Evolutionary conservation across 2,329 filamentous ascomycete species (phyloP).

Genomic region (Tolypocladium amazonense): DNA sequence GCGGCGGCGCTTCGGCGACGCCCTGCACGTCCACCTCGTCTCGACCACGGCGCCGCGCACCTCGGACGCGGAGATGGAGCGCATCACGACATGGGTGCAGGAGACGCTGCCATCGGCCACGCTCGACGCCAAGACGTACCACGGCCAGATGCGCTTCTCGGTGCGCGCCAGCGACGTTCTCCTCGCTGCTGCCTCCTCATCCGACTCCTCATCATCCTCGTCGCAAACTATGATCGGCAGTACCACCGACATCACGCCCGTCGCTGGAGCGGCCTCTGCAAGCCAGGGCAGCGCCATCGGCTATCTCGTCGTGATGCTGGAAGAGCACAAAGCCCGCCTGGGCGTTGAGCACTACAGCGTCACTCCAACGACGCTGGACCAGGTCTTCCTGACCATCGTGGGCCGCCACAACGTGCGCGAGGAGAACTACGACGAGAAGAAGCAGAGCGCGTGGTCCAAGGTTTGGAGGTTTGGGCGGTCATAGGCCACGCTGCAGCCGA

Average conservation of each 20-base stretch:
- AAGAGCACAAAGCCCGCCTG: conserved; percentile 56
- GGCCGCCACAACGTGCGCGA: conserved; percentile 69
- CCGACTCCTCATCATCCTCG: neutral
- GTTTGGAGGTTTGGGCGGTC: neutral
- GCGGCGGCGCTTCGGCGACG: conserved; percentile 64
- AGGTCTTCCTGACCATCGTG: conserved; percentile 83
- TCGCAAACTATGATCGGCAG: neutral
- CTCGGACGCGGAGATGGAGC: conserved; percentile 53
- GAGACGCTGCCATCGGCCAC: conserved; percentile 50
- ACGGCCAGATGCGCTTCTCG: conserved; percentile 81
- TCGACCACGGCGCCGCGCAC: conserved; percentile 66
- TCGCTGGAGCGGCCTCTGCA: conserved; percentile 10
- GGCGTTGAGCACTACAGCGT: conserved; percentile 82
- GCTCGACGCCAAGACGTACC: conserved; percentile 65
- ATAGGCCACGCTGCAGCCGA: neutral
- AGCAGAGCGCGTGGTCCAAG: conserved; percentile 9
- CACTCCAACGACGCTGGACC: conserved; percentile 76
- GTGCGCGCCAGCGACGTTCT: conserved; percentile 43
- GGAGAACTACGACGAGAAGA: conserved; percentile 44
- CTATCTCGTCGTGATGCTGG: conserved; percentile 59
- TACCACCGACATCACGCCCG: neutral
- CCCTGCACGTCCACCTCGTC: conserved; percentile 73
- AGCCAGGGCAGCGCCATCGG: conserved; percentile 46
- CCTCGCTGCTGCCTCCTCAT: conserved; percentile 1
- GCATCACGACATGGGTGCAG: conserved; percentile 56